Conservation (phyloP, 116 monocot genomes). For the Dioscorea cayenensis region DNA sequence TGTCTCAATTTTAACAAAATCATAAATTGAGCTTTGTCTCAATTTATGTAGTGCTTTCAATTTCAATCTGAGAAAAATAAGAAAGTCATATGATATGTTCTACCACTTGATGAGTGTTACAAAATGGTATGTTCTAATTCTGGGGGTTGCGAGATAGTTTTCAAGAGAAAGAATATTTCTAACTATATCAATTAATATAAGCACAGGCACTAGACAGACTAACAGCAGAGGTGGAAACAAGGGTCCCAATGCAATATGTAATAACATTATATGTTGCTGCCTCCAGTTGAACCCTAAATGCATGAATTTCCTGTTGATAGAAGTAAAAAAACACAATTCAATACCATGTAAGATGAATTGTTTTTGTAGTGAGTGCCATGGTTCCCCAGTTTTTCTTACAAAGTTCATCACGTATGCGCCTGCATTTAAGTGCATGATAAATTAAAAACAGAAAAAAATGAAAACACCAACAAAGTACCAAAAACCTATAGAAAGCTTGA, state of each 20-base stretch:
- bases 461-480: neutral
- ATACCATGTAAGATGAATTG: no score
- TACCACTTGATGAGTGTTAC: no score
- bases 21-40: no score
- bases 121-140: neutral
- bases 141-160: neutral
- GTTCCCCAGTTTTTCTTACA: conserved; percentile 73
- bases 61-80: no score
- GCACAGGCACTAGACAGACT: neutral
- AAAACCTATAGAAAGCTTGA: no score
- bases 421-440: conserved; percentile 16
- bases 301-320: conserved; percentile 67
- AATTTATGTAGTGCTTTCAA: no score
- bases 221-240: conserved; percentile 74
- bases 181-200: neutral
- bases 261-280: conserved; percentile 83
- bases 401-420: conserved; percentile 80
- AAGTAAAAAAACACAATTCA: neutral
- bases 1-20: no score
- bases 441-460: neutral
- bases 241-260: conserved; percentile 85
- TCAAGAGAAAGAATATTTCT: neutral
- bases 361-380: conserved; percentile 45
- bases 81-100: no score
- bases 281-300: conserved; percentile 69